phyloP scores from a whole-genome alignment of 163 green algal species.

The Scenedesmus sp. region DNA sequence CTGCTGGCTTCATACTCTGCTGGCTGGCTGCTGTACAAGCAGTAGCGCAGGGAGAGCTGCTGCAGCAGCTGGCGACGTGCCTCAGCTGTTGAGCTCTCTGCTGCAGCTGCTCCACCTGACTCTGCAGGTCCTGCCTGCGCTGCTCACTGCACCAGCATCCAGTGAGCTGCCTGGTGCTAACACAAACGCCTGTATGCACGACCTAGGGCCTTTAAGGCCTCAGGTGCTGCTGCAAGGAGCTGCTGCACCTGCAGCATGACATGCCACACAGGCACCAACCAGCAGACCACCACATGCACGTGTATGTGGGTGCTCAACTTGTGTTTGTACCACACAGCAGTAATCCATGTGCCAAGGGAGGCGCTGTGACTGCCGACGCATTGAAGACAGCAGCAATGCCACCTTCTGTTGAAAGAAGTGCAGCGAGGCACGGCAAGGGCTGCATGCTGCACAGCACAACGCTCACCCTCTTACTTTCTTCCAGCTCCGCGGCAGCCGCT shows the following conservation, averaged over 20 bases:
- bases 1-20: not conserved
- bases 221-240: slow-evolving; percentile 26
- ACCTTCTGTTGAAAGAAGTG: not conserved
- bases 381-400: not conserved
- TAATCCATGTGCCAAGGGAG: no score
- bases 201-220: not conserved
- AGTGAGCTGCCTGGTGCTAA: not conserved
- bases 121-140: not conserved
- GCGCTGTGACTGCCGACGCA: not conserved
- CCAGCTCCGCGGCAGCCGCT: slow-evolving; percentile 30
- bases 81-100: not conserved
- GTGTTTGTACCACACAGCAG: not conserved
- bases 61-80: not conserved
- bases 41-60: not conserved
- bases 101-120: slow-evolving; percentile 12
- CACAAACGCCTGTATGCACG: slow-evolving; percentile 40
- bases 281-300: no score
- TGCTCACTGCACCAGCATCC: not conserved
- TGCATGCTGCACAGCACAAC: not conserved
- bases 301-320: not conserved
- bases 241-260: slow-evolving; percentile 40
- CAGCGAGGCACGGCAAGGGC: not conserved
- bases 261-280: no score
- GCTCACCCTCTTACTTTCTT: slow-evolving; percentile 35
- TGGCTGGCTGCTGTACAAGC: not conserved